Evolutionary conservation across 164 flowering plant genomes (phyloP).

Genomic region (Brasenia schreberi): DNA sequence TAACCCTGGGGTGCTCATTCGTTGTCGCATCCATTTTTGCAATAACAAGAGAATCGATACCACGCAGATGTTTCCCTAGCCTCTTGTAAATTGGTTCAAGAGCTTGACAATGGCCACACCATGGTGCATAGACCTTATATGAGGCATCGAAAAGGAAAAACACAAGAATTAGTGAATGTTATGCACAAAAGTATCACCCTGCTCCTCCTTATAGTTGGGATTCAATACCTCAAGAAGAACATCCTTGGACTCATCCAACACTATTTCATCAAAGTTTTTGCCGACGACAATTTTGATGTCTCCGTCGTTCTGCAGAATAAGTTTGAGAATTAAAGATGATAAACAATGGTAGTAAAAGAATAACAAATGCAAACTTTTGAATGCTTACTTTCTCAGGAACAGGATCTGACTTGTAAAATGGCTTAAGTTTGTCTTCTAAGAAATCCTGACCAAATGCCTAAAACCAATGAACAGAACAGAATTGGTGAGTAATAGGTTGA

Average conservation of each 20-base stretch:
- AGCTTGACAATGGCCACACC: constrained; percentile 97
- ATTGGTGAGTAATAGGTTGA: no score
- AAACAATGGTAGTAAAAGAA: not conserved
- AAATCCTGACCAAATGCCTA: constrained; percentile 74
- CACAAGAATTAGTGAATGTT: not conserved
- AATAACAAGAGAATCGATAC: constrained; percentile 69
- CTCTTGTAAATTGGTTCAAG: constrained; percentile 89
- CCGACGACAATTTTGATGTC: constrained; percentile 90
- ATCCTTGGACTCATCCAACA: constrained; percentile 95
- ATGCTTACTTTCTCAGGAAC: constrained; percentile 73
- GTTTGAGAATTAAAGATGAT: not conserved
- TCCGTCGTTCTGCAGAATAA: constrained; percentile 51
- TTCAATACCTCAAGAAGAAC: constrained; percentile 89
- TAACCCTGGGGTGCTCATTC: constrained; percentile 87
- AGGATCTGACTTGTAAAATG: constrained; percentile 90
- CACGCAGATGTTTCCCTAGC: constrained; percentile 80
- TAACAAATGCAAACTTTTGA: not conserved
- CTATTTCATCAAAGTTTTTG: constrained; percentile 83
- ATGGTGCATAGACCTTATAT: constrained; percentile 87
- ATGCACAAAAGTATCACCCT: not conserved
- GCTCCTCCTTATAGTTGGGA: not conserved
- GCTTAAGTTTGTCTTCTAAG: constrained; percentile 73
- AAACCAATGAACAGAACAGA: not conserved
- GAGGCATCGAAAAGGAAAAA: no score
- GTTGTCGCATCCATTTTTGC: constrained; percentile 99